Evolutionary conservation across 139 green algal genomes (phyloP), one percentile per base, ranked within the genome.

Genomic region (Chara braunii): DNA sequence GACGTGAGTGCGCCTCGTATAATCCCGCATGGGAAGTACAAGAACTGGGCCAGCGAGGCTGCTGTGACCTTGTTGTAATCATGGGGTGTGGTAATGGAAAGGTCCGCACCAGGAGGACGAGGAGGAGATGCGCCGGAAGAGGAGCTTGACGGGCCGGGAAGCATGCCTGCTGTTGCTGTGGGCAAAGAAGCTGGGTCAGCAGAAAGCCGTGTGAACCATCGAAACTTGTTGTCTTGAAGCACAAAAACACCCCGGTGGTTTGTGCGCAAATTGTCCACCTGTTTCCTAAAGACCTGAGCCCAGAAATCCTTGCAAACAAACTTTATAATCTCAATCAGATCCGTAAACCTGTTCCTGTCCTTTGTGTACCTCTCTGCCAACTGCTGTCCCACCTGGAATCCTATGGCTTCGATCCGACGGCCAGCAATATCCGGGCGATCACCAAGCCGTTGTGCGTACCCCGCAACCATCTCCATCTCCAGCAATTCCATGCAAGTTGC

Each of bases 281-380:
- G 63, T 33, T 74, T 74, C 35, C 36, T 60, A 30, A 74, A 74
- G 23, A 60, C 34, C 9, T 64, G 57, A 8, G 60, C 34, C 64
- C 64, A 74, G 7, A 74, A 4, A 8, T 74, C 64, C 59, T 74
- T 74, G 64, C 64, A 74, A 9, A 74, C 34, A 6, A 72, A 28
- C 56, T 51, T 72, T 51, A 72, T 74, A 28, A 72, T 40, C 30
- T 50, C 29, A 37, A 72, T 35, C 23, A 68, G 58, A 28, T 59
- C 33, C 34, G 5, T 42, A 61, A 59, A 62, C 18, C 53, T 33
- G 8, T n/a, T 33, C 53, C 48, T 18, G 12, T 62, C 53, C 44
- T 68, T 68, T 14, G 58, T 31, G 22, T n/a, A 57, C 48, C 48
- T 8, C 48, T 57, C 48, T 42, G 34, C 48, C 48, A 57, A 57